Evolutionary conservation across 73 alveolate genomes (phyloP).

Genomic region (Urostyla sp.): DNA sequence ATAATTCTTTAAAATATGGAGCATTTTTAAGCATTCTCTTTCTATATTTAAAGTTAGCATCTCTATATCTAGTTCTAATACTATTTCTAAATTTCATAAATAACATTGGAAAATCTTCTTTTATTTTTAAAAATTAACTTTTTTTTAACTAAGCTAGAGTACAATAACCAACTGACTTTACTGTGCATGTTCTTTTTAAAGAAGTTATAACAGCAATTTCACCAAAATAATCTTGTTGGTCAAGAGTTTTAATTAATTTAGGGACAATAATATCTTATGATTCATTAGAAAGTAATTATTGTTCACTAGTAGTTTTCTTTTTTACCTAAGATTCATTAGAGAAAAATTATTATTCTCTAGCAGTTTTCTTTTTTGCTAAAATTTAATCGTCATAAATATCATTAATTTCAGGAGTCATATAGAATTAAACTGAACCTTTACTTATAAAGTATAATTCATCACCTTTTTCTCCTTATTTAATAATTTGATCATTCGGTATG

Average conservation of each 20-base stretch:
- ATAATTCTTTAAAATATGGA: constrained; percentile 17
- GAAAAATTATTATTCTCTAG: neutral
- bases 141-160: constrained; percentile 35
- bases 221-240: constrained; percentile 92
- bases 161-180: constrained; percentile 70
- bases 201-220: constrained; percentile 95
- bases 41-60: constrained; percentile 17
- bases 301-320: no score
- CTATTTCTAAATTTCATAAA: constrained; percentile 1
- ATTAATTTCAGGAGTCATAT: constrained; percentile 1
- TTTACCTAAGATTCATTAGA: constrained; percentile 12
- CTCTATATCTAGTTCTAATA: constrained; percentile 1
- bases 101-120: constrained; percentile 33
- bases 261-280: neutral
- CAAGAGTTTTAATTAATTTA: neutral
- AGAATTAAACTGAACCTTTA: constrained; percentile 65
- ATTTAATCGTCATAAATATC: no score
- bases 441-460: constrained; percentile 49
- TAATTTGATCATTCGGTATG: constrained; percentile 64
- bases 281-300: no score
- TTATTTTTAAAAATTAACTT: neutral
- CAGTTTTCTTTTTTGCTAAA: neutral
- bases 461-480: constrained; percentile 63
- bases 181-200: constrained; percentile 92
- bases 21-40: constrained; percentile 30